Evolutionary conservation across 306 rosid genomes (phyloP), one percentile per base, ranked within the genome.

Genomic region (Corylus americana): DNA sequence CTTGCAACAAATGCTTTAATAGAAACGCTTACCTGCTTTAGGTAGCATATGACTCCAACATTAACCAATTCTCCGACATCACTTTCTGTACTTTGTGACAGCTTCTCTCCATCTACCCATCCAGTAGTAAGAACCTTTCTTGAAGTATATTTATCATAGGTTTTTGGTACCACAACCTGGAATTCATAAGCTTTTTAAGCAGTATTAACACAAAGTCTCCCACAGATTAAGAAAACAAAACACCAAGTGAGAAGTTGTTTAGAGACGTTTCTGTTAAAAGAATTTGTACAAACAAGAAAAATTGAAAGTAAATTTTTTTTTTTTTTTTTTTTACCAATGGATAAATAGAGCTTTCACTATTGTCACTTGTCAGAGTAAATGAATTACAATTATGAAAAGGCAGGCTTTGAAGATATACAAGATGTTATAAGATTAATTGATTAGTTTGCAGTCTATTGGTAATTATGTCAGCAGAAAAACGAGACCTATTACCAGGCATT

Each of bases 41-140:
- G 85, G 85, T 95, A 95, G 92, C 98, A 95, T 88, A 95, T 95
- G 84, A 95, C 98, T 77, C 98, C 98, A 84, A 95, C 98, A 83
- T 90, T 95, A 77, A 95, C 98, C 35, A 95, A 91, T 64, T 92
- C 96, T 74, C 98, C 98, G 66, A 95, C 98, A 57, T 95, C 97
- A 87, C 87, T 91, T 88, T 92, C 98, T 55, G 86, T 92, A 89
- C 98, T 94, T 84, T 94, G 98, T 66, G 98, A 94, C 73, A 94
- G 83, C 88, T 94, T 94, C 80, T 92, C 98, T 79, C 98, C 98
- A 0, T 94, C 98, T 83, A 94, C 55, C 98, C 98, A 94, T 75
- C 83, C 85, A 31, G 98, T 92, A 7, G 98, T 94, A 76, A 94
- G 98, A 82, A 94, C 98, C 86, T 92, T 91, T 78, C 98, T 94